phyloP scores from a whole-genome alignment of 2,329 filamentous ascomycete genomes.

The Alternaria brassicae region DNA sequence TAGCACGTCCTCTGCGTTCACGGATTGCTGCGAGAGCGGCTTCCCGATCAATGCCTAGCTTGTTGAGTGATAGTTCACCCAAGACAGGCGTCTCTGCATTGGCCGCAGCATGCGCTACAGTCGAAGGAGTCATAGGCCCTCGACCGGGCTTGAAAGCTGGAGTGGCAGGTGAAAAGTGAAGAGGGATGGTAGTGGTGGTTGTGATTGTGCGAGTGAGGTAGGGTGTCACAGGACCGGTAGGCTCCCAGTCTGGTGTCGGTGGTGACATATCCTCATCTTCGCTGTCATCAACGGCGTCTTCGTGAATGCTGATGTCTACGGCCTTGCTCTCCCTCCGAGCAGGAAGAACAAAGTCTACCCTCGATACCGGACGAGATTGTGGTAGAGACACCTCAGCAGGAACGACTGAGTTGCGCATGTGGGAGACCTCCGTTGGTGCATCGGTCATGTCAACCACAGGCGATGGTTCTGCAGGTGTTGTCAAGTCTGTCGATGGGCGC shows the following conservation, averaged over 20 bases:
- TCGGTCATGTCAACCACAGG: slow-evolving; percentile 27
- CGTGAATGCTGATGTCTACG: slow-evolving; percentile 38
- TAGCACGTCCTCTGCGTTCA: slow-evolving; percentile 73
- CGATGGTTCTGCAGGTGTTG: slow-evolving; percentile 26
- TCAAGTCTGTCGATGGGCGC: slow-evolving; percentile 12
- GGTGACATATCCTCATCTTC: slow-evolving; percentile 38
- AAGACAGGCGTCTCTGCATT: slow-evolving; percentile 40
- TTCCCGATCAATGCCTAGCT: slow-evolving; percentile 63
- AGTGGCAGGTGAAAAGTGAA: slow-evolving; percentile 54
- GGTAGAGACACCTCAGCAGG: slow-evolving; percentile 20
- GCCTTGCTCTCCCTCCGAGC: slow-evolving; percentile 23
- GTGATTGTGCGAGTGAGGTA: slow-evolving; percentile 54
- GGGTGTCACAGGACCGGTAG: slow-evolving; percentile 40
- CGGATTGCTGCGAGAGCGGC: slow-evolving; percentile 78
- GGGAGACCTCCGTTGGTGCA: slow-evolving; percentile 35
- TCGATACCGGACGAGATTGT: slow-evolving; percentile 11
- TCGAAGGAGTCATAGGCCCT: slow-evolving; percentile 43
- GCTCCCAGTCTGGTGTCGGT: slow-evolving; percentile 29
- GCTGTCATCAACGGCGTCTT: slow-evolving; percentile 43
- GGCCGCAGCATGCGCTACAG: slow-evolving; percentile 45
- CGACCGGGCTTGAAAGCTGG: slow-evolving; percentile 40
- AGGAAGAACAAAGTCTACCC: slow-evolving; percentile 17
- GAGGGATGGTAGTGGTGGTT: slow-evolving; percentile 58
- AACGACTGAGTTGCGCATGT: slow-evolving; percentile 28
- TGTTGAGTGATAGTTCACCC: slow-evolving; percentile 44